Percentiles rank a stretch among this genome's conserved stretches.
Evolutionary conservation across 495 filamentous ascomycete species (phyloP).

Genomic region (Aspergillus olivimuriae): DNA sequence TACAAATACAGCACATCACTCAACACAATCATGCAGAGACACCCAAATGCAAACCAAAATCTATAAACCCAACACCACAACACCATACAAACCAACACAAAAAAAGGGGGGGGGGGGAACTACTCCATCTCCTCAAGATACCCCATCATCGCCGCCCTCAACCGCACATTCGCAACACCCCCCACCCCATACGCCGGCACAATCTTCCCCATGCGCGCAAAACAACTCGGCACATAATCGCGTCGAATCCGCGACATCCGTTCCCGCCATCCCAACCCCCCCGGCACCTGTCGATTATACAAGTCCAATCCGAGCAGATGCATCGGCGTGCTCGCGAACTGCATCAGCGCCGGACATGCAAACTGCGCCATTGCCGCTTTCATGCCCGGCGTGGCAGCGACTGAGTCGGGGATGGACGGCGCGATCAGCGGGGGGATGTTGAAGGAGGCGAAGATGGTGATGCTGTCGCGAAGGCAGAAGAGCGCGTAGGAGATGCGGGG

Average conservation of each 20-base stretch:
- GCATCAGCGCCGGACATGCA: conserved; percentile 69
- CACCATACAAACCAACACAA: neutral
- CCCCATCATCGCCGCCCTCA: conserved; percentile 56
- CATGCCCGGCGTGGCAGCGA: conserved; percentile 47
- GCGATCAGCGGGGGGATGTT: conserved; percentile 79
- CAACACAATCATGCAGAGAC: neutral
- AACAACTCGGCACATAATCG: conserved; percentile 72
- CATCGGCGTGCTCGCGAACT: conserved; percentile 77
- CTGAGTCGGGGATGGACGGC: conserved; percentile 31
- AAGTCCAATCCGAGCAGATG: conserved; percentile 85
- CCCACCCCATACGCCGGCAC: conserved; percentile 92
- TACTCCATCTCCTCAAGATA: conserved; percentile 34
- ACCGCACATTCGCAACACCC: conserved; percentile 76
- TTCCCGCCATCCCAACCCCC: conserved; percentile 45
- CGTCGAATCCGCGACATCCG: conserved; percentile 57
- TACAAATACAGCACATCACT: too few relatives aligned
- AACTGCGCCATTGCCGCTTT: conserved; percentile 70
- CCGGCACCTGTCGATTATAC: conserved; percentile 63
- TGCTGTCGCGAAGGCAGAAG: conserved; percentile 77
- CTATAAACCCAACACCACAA: neutral
- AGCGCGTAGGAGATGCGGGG: conserved; percentile 59
- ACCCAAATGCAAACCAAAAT: neutral
- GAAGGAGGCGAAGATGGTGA: conserved; percentile 92
- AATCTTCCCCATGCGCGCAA: conserved; percentile 83
- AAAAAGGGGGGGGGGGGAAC: neutral